phyloP scores from a whole-genome alignment of 2,329 filamentous ascomycete species.

The Fusarium continuum region DNA sequence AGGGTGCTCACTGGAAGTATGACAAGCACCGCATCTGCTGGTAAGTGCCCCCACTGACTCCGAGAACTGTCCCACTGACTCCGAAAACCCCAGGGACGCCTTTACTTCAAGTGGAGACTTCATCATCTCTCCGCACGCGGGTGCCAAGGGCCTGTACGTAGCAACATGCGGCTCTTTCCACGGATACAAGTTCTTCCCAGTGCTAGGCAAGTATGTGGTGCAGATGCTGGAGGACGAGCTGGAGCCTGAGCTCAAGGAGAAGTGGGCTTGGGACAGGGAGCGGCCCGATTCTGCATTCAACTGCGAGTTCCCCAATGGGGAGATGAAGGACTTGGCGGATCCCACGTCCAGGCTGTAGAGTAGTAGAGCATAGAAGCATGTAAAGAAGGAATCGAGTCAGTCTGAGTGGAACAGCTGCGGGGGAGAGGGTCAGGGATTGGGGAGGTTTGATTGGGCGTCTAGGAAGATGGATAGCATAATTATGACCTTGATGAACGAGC shows the following conservation, averaged over 20 bases:
- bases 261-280: constrained; percentile 69
- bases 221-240: constrained; percentile 62
- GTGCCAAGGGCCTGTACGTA: constrained; percentile 64
- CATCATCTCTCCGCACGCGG: constrained; percentile 66
- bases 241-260: constrained; percentile 52
- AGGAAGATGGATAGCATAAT: constrained; percentile 5
- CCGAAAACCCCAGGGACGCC: constrained; percentile 63
- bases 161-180: constrained; percentile 74
- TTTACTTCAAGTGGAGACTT: constrained; percentile 70
- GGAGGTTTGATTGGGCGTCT: constrained; percentile 13
- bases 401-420: constrained; percentile 24
- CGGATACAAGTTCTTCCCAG: constrained; percentile 73
- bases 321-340: constrained; percentile 63
- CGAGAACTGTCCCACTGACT: constrained; percentile 7
- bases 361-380: constrained; percentile 10
- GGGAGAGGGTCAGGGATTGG: constrained; percentile 14
- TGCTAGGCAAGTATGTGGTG: constrained; percentile 69
- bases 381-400: constrained; percentile 12
- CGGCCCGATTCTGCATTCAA: constrained; percentile 62
- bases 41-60: constrained; percentile 52
- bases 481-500: constrained; percentile 27
- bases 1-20: constrained; percentile 64
- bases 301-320: constrained; percentile 64
- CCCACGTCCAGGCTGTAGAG: constrained; percentile 43
- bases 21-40: constrained; percentile 73